Conservation (phyloP, 2,329 filamentous ascomycete genomes). For the Botrytis byssoidea region DNA sequence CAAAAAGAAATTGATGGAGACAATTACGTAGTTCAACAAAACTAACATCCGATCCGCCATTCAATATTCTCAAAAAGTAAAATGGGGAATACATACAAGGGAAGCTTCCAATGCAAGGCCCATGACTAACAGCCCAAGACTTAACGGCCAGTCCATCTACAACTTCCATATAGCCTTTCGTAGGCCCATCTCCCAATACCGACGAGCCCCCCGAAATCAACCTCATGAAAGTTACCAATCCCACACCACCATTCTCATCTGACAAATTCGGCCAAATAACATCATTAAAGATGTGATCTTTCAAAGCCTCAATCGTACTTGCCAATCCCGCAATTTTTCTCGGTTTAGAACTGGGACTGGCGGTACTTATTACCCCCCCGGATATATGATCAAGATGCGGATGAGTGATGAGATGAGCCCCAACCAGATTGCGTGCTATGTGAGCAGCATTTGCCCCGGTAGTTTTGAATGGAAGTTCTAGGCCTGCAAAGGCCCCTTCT, state of each 20-base stretch:
- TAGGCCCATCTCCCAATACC: slow-evolving; percentile 75
- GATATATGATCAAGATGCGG: slow-evolving; percentile 95
- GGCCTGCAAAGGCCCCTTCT: slow-evolving; percentile 75
- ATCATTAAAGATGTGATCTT: slow-evolving; percentile 95
- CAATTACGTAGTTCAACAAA: neutral
- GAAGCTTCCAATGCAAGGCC: slow-evolving; percentile 77
- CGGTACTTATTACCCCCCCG: slow-evolving; percentile 74
- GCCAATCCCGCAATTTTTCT: slow-evolving; percentile 86
- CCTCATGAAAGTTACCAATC: slow-evolving; percentile 85
- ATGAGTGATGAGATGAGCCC: slow-evolving; percentile 90
- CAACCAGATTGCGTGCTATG: slow-evolving; percentile 75
- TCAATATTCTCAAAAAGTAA: slow-evolving; percentile 40
- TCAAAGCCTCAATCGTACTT: slow-evolving; percentile 87
- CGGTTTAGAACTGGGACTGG: slow-evolving; percentile 73
- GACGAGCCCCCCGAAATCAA: slow-evolving; percentile 86
- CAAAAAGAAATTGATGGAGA: neutral
- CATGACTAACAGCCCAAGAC: slow-evolving; percentile 84
- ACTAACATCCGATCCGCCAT: no score
- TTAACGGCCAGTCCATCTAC: slow-evolving; percentile 88
- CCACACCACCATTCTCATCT: slow-evolving; percentile 92
- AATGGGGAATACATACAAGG: slow-evolving; percentile 50
- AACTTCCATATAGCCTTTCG: slow-evolving; percentile 81
- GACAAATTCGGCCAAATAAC: slow-evolving; percentile 96
- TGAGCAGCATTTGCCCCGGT: slow-evolving; percentile 77
- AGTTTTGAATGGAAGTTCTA: slow-evolving; percentile 65